Conservation (phyloP, 2,329 filamentous ascomycete species). For the Fusarium sp. region DNA sequence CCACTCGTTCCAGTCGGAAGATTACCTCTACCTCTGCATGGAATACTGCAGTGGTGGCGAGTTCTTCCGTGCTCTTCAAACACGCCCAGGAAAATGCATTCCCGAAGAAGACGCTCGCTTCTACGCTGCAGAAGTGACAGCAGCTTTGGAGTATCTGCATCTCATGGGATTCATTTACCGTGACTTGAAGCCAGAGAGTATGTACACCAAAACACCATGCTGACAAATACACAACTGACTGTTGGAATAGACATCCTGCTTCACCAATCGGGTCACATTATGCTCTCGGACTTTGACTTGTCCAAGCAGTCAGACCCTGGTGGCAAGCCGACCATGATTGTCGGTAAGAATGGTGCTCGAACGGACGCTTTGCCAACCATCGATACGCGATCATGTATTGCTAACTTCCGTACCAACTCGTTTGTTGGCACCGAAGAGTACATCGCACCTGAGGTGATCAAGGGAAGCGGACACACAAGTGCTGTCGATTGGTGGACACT, state of each 20-base stretch:
- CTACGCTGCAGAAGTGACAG: constrained; percentile 96
- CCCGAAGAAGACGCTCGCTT: constrained; percentile 96
- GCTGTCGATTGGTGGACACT: constrained; percentile 99
- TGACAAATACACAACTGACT: constrained; percentile 22
- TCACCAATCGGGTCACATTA: constrained; percentile 99
- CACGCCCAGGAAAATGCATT: constrained; percentile 95
- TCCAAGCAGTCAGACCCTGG: constrained; percentile 97
- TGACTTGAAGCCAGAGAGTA: constrained; percentile 97
- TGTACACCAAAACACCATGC: constrained; percentile 1
- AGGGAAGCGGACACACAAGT: constrained; percentile 96
- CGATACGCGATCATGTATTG: constrained; percentile 97
- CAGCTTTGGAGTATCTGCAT: constrained; percentile 94
- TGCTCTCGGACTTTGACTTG: constrained; percentile 98
- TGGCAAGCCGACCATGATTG: constrained; percentile 97
- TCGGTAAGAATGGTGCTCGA: constrained; percentile 86
- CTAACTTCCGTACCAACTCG: constrained; percentile 96
- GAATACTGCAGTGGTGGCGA: constrained; percentile 99
- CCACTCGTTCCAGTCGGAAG: constrained; percentile 98
- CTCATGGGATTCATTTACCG: constrained; percentile 99
- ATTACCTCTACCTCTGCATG: constrained; percentile 99
- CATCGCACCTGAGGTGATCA: constrained; percentile 98
- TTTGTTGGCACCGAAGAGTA: constrained; percentile 99
- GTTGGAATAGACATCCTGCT: constrained; percentile 80
- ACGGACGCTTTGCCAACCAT: constrained; percentile 92
- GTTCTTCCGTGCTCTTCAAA: constrained; percentile 97